Percentiles rank a stretch among this genome's conserved stretches.
These are phyloP conservation scores for Cladosporium sp. DNA, from an alignment of 2,329 filamentous ascomycete genomes.

Conservation along the genomic window DNA sequence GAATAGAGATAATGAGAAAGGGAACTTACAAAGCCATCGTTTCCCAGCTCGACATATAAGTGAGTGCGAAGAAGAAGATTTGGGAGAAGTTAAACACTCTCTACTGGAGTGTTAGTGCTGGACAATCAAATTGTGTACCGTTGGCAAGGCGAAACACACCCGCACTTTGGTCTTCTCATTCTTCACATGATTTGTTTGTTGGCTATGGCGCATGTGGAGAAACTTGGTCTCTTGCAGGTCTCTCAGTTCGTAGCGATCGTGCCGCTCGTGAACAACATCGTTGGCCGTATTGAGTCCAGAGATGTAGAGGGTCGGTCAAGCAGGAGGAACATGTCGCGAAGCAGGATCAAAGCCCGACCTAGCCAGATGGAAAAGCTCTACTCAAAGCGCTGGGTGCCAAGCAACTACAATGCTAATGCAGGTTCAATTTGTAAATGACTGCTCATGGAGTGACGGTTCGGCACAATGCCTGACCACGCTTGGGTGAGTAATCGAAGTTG, in stretches of 20 bases:
- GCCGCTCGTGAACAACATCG: neutral
- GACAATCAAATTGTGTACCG: neutral
- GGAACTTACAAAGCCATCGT: constrained; percentile 22
- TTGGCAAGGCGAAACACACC: neutral
- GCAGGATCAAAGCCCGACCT: no score
- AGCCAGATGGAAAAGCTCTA: no score
- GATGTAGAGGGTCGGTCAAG: no score
- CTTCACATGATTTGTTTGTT: neutral
- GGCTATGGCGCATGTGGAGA: neutral
- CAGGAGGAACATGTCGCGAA: no score
- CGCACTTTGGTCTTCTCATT: neutral
- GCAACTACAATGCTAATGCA: no score
- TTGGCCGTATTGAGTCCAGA: neutral
- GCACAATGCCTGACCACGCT: no score
- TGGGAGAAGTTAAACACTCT: constrained; percentile 30
- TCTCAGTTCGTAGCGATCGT: neutral
- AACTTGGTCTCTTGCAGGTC: neutral
- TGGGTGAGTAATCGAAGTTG: no score
- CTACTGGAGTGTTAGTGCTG: neutral
- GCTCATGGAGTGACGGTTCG: no score
- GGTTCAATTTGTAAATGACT: no score
- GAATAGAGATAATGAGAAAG: neutral
- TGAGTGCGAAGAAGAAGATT: constrained; percentile 29
- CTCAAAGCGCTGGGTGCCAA: no score
- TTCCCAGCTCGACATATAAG: constrained; percentile 32